Evolutionary conservation across 768 basidiomycete genomes (phyloP).

Genomic region (Dendrothele bispora): DNA sequence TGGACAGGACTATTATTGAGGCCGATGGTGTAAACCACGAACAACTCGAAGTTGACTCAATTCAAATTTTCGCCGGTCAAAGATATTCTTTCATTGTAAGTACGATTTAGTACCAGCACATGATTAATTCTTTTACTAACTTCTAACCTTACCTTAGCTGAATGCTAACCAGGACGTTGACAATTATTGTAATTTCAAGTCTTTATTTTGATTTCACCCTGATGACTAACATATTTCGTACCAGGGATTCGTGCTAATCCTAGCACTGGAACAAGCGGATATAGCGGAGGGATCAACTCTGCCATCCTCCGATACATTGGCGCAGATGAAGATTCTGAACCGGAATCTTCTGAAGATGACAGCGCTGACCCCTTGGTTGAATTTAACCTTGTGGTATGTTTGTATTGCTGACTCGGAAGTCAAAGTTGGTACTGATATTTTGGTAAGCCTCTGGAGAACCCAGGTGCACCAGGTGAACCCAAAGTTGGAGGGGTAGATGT

Average conservation of each 20-base stretch:
- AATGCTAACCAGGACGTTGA: conserved; percentile 38
- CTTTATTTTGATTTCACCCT: background rate
- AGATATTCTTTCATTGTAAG: conserved; percentile 34
- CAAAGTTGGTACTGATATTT: background rate
- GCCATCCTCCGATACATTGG: conserved; percentile 40
- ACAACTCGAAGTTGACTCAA: conserved; percentile 24
- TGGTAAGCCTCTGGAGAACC: conserved; percentile 13
- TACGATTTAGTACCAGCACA: conserved; percentile 9
- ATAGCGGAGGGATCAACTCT: conserved; percentile 30
- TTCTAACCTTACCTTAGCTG: conserved; percentile 20
- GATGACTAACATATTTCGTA: background rate
- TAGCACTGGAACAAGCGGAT: conserved; percentile 20
- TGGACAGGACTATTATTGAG: no score
- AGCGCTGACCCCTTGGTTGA: conserved; percentile 30
- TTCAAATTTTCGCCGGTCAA: conserved; percentile 34
- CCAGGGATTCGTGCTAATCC: conserved; percentile 28
- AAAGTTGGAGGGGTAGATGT: conserved; percentile 25
- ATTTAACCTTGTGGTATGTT: conserved; percentile 13
- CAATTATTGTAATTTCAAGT: conserved; percentile 38
- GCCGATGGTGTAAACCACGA: conserved; percentile 29
- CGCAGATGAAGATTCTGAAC: conserved; percentile 28
- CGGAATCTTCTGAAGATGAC: conserved; percentile 17
- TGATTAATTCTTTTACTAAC: background rate
- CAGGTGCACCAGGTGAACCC: conserved; percentile 22
- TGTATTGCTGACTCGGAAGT: background rate